These are phyloP conservation scores for Graphiopsis chlorocephala DNA, from an alignment of 2,329 filamentous ascomycete species.

Conservation along the genomic window DNA sequence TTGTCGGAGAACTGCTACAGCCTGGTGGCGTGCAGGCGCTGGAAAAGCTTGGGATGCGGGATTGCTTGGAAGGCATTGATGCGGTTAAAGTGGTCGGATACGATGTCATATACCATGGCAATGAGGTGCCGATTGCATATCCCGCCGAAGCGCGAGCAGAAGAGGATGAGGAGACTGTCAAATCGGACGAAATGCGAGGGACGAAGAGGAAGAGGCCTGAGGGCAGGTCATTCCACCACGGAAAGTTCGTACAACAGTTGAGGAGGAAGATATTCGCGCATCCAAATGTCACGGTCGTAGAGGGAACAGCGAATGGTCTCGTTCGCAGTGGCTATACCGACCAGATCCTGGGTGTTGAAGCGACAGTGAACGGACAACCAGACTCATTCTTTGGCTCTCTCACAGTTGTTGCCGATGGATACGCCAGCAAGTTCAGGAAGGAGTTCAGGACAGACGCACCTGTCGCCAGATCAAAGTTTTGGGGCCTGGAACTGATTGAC, in stretches of 20 bases:
- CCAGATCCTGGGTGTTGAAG: constrained; percentile 80
- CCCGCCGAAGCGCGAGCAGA: constrained; percentile 55
- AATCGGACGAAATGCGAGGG: constrained; percentile 32
- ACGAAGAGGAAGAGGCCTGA: constrained; percentile 54
- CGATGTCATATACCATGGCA: constrained; percentile 77
- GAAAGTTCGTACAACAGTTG: constrained; percentile 82
- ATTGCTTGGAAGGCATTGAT: constrained; percentile 87
- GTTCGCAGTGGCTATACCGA: constrained; percentile 66
- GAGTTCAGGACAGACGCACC: constrained; percentile 67
- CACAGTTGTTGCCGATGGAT: constrained; percentile 89
- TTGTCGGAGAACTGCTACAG: constrained; percentile 92
- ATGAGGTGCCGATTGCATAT: constrained; percentile 74
- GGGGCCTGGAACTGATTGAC: constrained; percentile 87
- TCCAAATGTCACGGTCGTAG: constrained; percentile 83
- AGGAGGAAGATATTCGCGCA: constrained; percentile 70
- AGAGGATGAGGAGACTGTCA: constrained; percentile 33
- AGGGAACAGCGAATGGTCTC: constrained; percentile 78
- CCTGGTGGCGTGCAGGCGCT: constrained; percentile 84
- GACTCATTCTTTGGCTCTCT: constrained; percentile 84
- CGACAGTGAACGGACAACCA: constrained; percentile 60
- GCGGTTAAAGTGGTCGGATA: constrained; percentile 80
- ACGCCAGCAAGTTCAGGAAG: constrained; percentile 87
- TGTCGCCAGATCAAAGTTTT: constrained; percentile 81
- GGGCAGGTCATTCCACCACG: constrained; percentile 88
- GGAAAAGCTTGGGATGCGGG: constrained; percentile 71